phyloP scores from a whole-genome alignment of 306 rosid genomes.

The Gleditsia sinensis region DNA sequence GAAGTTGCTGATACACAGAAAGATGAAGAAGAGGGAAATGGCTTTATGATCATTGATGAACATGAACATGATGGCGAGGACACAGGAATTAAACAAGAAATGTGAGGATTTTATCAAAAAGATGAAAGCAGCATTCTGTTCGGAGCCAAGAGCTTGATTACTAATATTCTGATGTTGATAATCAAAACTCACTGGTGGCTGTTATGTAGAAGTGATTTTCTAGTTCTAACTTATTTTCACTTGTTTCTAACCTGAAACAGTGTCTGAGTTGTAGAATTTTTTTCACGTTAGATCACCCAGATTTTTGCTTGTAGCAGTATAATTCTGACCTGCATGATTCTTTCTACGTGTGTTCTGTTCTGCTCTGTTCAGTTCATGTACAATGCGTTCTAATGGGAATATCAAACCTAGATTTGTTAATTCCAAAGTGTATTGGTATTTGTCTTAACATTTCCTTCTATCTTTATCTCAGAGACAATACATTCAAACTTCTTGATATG shows the following conservation, averaged over 20 bases:
- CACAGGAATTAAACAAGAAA: conserved; percentile 74
- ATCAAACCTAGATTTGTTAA: neutral
- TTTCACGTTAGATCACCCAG: neutral
- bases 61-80: conserved; percentile 31
- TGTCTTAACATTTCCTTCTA: neutral
- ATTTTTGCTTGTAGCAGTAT: conserved; percentile 24
- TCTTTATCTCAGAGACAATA: neutral
- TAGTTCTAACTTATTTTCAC: neutral
- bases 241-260: neutral
- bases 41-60: conserved; percentile 9
- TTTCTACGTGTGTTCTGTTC: neutral
- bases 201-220: neutral
- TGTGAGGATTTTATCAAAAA: conserved; percentile 80
- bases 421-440: neutral
- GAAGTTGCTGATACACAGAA: neutral
- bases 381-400: neutral
- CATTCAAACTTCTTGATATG: neutral
- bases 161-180: neutral
- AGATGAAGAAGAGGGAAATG: conserved; percentile 13
- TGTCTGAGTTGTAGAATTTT: no score
- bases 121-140: conserved; percentile 59
- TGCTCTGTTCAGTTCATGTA: neutral
- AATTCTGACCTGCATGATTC: neutral
- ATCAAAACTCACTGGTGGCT: conserved; percentile 8
- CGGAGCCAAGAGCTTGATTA: conserved; percentile 35